Evolutionary conservation across 257 asterid species (phyloP).

Genomic region (Scutellaria baicalensis): DNA sequence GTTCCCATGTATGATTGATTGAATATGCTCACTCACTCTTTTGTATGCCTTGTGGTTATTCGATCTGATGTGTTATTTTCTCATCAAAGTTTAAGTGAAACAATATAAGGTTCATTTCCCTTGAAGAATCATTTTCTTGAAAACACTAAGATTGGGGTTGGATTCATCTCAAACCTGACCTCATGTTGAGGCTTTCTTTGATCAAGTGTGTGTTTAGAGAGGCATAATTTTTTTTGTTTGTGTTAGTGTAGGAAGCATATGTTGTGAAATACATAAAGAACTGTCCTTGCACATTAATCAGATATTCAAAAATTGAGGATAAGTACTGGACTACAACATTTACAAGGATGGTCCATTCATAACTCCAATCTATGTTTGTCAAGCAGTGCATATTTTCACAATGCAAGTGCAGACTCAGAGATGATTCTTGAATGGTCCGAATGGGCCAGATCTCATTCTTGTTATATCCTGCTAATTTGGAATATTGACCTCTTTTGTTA

Average conservation of each 20-base stretch:
- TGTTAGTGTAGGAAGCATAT: neutral
- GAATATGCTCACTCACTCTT: neutral
- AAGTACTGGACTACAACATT: neutral
- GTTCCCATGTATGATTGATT: neutral
- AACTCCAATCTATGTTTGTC: neutral
- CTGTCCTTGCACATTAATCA: neutral
- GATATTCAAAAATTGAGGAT: too few species aligned
- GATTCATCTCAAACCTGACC: neutral
- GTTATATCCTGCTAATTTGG: neutral
- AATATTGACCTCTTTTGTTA: neutral
- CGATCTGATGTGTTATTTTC: neutral
- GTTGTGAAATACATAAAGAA: neutral
- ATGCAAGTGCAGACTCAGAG: neutral
- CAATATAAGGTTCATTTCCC: neutral
- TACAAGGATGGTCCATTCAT: neutral
- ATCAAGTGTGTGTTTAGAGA: neutral
- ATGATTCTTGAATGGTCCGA: neutral
- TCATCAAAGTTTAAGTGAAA: neutral
- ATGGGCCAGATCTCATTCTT: slow-evolving; percentile 3
- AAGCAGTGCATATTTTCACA: neutral
- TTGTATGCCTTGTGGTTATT: neutral
- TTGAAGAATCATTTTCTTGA: neutral
- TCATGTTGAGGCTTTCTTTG: neutral
- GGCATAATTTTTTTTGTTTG: neutral
- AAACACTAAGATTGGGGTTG: neutral